phyloP scores from a whole-genome alignment of 2,329 filamentous ascomycete genomes.

The Metarhizium anisopliae region DNA sequence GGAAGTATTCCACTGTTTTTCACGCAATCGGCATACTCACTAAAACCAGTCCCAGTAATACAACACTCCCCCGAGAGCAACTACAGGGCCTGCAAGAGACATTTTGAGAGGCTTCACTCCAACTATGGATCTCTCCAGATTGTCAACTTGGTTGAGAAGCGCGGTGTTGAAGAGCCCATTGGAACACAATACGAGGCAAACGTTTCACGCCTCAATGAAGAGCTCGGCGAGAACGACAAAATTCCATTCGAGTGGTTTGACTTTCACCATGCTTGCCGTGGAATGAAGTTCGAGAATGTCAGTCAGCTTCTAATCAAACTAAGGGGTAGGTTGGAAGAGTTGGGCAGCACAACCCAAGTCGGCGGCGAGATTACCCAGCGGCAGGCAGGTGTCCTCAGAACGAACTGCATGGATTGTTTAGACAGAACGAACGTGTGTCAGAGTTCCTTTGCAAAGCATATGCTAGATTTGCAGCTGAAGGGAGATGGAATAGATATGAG shows the following conservation, averaged over 20 bases:
- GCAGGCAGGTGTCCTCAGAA: constrained; percentile 75
- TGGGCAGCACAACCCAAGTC: constrained; percentile 59
- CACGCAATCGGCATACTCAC: constrained; percentile 85
- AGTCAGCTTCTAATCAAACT: constrained; percentile 66
- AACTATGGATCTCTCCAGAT: constrained; percentile 71
- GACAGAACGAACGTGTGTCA: constrained; percentile 95
- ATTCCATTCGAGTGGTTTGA: constrained; percentile 86
- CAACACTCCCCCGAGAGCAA: constrained; percentile 78
- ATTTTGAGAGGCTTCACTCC: constrained; percentile 61
- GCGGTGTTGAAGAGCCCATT: constrained; percentile 70
- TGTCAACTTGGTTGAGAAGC: constrained; percentile 82
- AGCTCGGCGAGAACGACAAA: constrained; percentile 34
- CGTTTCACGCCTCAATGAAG: constrained; percentile 57
- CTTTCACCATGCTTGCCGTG: constrained; percentile 84
- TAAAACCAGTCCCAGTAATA: constrained; percentile 77
- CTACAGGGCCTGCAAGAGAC: constrained; percentile 64
- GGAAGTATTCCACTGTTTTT: constrained; percentile 94
- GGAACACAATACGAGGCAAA: constrained; percentile 69
- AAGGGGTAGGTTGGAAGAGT: constrained; percentile 54
- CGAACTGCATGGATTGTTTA: constrained; percentile 97
- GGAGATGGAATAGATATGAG: constrained; percentile 68
- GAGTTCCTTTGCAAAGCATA: constrained; percentile 77
- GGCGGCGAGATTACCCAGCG: constrained; percentile 31
- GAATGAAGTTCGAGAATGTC: constrained; percentile 98
- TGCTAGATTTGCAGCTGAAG: constrained; percentile 71